Evolutionary conservation across 2,329 filamentous ascomycete species (phyloP), one percentile per base, ranked within the genome.

Genomic region (Phialophora tarda): DNA sequence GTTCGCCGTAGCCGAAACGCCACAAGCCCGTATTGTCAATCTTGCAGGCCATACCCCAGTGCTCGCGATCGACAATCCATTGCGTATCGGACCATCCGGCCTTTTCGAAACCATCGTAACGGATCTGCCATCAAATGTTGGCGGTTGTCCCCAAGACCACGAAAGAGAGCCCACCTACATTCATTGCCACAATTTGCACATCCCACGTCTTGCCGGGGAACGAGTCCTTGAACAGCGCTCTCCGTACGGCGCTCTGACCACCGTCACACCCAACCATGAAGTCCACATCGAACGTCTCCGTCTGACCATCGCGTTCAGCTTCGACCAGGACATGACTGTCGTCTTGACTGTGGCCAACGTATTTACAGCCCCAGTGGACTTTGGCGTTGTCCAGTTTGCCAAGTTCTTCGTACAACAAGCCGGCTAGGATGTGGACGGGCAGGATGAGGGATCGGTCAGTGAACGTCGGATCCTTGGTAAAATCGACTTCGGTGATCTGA

Each of bases 11-110:
- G n/a, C n/a, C n/a, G n/a, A n/a, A n/a, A n/a, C n/a, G n/a, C n/a
- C n/a, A n/a, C n/a, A n/a, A n/a, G n/a, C n/a, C n/a, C n/a, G n/a
- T n/a, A n/a, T 77, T 77, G 0, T 83, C 85, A 67, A 89, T 85
- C 53, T 80, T 83, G 2, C 86, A 86, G 1, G 84, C 84, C 85
- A 89, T 86, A 77, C 85, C 79, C 75, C 85, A 88, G 71, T 89
- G 80, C n/a, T 85, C 82, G 0, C 85, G 86, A 69, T 89, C 82
- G 34, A 88, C 80, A 68, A 88, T 84, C 74, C 88, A 88, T 73
- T 65, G 59, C 3, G 26, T 44, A n/a, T 64, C 65, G 4, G 28
- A 41, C 53, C 48, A 70, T 28, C 59, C 63, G 23, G 10, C n/a
- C 32, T 68, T 68, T 6, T 63, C 65, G 41, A 70, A 65, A 38